Evolutionary conservation across 2,329 filamentous ascomycete genomes (phyloP).

Genomic region (Nemania sp.): DNA sequence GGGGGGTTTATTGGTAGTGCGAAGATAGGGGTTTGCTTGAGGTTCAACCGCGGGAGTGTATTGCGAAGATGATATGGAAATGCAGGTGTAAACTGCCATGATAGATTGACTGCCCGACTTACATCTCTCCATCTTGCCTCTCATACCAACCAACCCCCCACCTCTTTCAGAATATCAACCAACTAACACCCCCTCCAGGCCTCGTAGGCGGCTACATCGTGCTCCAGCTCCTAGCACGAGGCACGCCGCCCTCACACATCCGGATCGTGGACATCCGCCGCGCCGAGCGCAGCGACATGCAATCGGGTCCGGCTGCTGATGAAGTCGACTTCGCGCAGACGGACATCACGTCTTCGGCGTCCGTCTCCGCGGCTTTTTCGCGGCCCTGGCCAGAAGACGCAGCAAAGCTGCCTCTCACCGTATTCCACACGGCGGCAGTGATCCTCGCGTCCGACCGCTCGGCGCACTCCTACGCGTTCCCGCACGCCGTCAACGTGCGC

Average conservation of each 20-base stretch:
- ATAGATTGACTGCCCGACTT: no score
- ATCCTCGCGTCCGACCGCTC: conserved; percentile 56
- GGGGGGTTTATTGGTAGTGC: no score
- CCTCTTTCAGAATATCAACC: no score
- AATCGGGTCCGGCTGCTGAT: conserved; percentile 38
- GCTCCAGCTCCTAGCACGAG: conserved; percentile 55
- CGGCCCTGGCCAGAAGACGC: conserved; percentile 48
- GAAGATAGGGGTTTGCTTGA: no score
- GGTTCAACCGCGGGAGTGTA: no score
- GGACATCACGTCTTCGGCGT: conserved; percentile 52
- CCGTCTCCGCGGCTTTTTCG: conserved; percentile 50
- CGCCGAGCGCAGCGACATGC: conserved; percentile 48
- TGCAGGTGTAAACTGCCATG: no score
- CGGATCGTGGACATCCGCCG: conserved; percentile 56
- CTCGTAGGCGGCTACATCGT: conserved; percentile 60
- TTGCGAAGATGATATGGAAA: no score
- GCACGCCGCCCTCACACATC: conserved; percentile 53
- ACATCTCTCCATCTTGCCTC: no score
- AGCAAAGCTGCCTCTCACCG: conserved; percentile 52
- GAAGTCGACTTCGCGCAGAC: conserved; percentile 52
- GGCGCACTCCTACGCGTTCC: conserved; percentile 48
- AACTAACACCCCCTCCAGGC: conserved; percentile 41
- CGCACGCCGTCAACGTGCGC: conserved; percentile 52
- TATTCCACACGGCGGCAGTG: conserved; percentile 60
- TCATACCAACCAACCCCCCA: no score